A percentile compares a stretch with the other conserved stretches of the same genome.
These are phyloP conservation scores for Pinus tabuliformis DNA, from an alignment of 75 land plant genomes.

Conservation along the genomic window DNA sequence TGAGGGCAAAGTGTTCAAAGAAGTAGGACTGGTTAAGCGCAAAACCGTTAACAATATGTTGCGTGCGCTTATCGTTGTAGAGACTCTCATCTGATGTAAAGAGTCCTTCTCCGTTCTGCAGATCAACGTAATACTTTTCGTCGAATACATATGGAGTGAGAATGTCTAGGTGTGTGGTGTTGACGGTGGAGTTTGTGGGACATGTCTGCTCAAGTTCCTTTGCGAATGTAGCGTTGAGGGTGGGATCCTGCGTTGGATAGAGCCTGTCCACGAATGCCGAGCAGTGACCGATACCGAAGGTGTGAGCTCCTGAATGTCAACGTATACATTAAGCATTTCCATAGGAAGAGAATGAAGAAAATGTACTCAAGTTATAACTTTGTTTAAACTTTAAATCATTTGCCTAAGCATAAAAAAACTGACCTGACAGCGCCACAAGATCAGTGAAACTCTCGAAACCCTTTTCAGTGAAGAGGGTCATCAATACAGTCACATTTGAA, in stretches of 20 bases:
- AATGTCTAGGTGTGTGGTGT: too few species aligned
- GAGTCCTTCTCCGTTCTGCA: too few species aligned
- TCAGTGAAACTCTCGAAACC: not conserved
- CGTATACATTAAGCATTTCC: not conserved
- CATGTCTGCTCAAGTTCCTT: not conserved
- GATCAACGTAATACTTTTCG: too few species aligned
- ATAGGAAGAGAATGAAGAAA: not conserved
- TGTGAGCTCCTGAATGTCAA: slow-evolving; percentile 26
- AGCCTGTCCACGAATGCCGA: slow-evolving; percentile 16
- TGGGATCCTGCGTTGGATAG: slow-evolving; percentile 21
- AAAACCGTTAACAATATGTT: too few species aligned
- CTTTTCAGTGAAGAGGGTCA: not conserved
- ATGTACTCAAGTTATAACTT: not conserved
- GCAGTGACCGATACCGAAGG: slow-evolving; percentile 32
- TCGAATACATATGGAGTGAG: too few species aligned
- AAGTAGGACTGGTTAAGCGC: too few species aligned
- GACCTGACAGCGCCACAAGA: not conserved
- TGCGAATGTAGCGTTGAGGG: not conserved
- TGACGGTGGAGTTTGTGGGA: too few species aligned
- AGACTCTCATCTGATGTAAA: too few species aligned
- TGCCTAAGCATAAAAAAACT: not conserved
- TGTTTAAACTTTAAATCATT: not conserved
- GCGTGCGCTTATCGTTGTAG: too few species aligned
- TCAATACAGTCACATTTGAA: not conserved
- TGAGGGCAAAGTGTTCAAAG: too few species aligned